These are phyloP conservation scores for Oehlia diaphana DNA, from an alignment of 192 early-diverging fungal genomes.

Conservation along the genomic window DNA sequence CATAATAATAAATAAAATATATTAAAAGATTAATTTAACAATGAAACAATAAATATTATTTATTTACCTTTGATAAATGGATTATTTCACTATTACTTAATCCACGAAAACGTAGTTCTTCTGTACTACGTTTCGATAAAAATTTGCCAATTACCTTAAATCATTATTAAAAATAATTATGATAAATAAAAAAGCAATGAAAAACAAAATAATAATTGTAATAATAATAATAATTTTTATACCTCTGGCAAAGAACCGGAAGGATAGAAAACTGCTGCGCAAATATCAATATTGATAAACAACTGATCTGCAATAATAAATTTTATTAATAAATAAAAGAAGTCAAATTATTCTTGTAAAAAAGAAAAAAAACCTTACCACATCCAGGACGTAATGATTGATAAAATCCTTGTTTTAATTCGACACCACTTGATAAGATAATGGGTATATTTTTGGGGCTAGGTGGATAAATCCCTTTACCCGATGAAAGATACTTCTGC, in stretches of 20 bases:
- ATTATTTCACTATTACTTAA: neutral
- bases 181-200: neutral
- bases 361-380: neutral
- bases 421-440: neutral
- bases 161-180: neutral
- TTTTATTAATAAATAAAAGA: neutral
- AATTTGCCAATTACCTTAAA: neutral
- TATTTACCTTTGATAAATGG: neutral
- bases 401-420: conserved; percentile 21
- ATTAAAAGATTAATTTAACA: too few relatives aligned
- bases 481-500: neutral
- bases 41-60: neutral
- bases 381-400: conserved; percentile 10
- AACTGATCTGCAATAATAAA: neutral
- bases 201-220: too few relatives aligned
- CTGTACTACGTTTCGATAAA: neutral
- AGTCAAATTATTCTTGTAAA: too few relatives aligned
- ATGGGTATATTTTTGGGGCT: neutral
- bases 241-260: neutral
- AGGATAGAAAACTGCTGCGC: neutral
- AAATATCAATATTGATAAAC: conserved; percentile 12
- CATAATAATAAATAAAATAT: too few relatives aligned
- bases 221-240: too few relatives aligned
- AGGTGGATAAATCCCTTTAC: neutral
- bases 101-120: neutral